Conservation (phyloP, 78 protist species). For the Planoprotostelium fungivorum region DNA sequence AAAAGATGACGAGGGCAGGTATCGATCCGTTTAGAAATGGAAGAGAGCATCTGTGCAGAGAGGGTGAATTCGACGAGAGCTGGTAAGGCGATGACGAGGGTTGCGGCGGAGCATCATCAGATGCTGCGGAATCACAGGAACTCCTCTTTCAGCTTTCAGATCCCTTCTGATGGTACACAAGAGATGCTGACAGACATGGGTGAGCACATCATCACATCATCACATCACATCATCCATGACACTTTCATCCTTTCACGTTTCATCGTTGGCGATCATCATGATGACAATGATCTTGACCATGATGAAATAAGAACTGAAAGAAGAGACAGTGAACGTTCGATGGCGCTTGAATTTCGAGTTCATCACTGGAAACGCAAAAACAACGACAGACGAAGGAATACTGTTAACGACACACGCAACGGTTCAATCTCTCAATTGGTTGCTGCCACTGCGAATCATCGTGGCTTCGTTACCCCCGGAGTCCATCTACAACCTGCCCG, state of each 20-base stretch:
- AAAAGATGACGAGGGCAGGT: neutral
- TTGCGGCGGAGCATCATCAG: neutral
- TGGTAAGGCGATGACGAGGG: neutral
- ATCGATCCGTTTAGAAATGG: neutral
- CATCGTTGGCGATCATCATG: too few species aligned
- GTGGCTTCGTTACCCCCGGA: neutral
- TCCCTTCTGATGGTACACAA: neutral
- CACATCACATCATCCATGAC: too few species aligned
- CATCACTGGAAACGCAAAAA: neutral
- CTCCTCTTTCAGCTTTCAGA: neutral
- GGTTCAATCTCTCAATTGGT: neutral
- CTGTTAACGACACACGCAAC: neutral
- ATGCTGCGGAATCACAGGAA: neutral
- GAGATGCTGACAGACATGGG: neutral
- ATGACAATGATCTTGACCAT: too few species aligned
- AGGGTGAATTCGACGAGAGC: neutral
- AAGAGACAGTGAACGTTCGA: neutral
- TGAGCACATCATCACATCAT: neutral
- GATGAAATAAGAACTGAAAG: neutral
- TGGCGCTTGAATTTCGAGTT: neutral
- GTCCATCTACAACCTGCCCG: neutral
- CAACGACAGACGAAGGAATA: neutral
- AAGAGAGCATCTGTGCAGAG: neutral
- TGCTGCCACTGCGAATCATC: neutral
- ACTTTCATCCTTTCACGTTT: too few species aligned